phyloP scores from a whole-genome alignment of 169 alveolate species.

The Eimeria acervulina region DNA sequence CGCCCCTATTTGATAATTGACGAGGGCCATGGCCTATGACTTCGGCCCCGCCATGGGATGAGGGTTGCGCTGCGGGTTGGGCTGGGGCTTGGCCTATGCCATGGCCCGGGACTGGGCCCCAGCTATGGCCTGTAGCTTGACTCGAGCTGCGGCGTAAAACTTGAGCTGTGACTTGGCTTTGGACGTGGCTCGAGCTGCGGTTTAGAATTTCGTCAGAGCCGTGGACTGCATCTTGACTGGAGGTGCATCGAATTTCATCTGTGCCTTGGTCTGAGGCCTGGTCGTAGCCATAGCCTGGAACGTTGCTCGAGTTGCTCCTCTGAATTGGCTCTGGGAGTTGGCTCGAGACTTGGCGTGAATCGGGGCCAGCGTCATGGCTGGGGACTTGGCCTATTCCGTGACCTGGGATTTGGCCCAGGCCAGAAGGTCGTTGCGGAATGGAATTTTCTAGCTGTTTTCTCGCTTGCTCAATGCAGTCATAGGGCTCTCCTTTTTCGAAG shows the following conservation, averaged over 20 bases:
- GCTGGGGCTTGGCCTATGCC: not conserved
- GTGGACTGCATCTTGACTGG: not conserved
- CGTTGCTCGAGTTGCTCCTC: not conserved
- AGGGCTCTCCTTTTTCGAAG: not conserved
- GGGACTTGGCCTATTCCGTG: not conserved
- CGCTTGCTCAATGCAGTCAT: not conserved
- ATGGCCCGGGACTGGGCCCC: conserved; percentile 3
- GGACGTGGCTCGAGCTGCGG: not conserved
- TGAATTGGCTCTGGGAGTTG: not conserved
- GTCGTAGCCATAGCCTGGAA: not conserved
- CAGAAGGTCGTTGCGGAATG: not conserved
- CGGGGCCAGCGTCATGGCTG: not conserved
- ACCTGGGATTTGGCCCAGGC: not conserved
- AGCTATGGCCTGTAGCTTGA: not conserved
- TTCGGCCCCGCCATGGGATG: not conserved
- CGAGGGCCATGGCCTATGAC: not conserved
- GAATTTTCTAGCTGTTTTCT: not conserved
- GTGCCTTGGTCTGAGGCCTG: not conserved
- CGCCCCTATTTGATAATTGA: not conserved
- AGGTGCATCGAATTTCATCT: not conserved
- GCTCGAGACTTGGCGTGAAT: not conserved
- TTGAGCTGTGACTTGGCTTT: not conserved
- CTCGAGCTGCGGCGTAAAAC: not conserved
- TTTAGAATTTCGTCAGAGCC: not conserved
- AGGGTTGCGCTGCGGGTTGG: not conserved